Conservation (phyloP, 192 early-diverging fungal species). For the Rhizophagus prolifer region DNA sequence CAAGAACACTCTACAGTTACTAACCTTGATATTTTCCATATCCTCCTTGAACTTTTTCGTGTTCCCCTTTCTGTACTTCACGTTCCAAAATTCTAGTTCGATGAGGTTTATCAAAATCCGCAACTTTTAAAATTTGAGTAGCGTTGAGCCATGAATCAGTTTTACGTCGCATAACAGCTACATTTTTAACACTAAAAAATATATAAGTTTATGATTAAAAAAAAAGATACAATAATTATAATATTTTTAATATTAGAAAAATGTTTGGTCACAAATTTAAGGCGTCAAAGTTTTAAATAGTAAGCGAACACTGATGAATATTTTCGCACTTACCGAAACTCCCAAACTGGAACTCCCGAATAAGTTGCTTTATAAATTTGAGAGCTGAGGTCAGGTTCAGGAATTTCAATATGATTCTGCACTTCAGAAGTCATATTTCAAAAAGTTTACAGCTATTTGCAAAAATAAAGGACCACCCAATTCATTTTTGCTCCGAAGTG, state of each 20-base stretch:
- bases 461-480: no score
- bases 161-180: slow-evolving; percentile 68
- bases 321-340: slow-evolving; percentile 83
- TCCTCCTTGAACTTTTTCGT: slow-evolving; percentile 98
- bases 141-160: slow-evolving; percentile 92
- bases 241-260: neutral
- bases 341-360: slow-evolving; percentile 94
- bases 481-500: no score
- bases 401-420: neutral
- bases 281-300: neutral
- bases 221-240: no score
- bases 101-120: slow-evolving; percentile 88
- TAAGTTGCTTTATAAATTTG: slow-evolving; percentile 87
- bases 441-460: no score
- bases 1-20: neutral
- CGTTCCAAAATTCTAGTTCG: slow-evolving; percentile 92
- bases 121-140: slow-evolving; percentile 98
- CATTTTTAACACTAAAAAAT: slow-evolving; percentile 25
- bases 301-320: slow-evolving; percentile 50
- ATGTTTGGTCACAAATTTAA: neutral
- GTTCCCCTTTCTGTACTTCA: slow-evolving; percentile 82
- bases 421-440: neutral
- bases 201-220: neutral
- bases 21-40: slow-evolving; percentile 97
- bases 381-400: slow-evolving; percentile 12